Evolutionary conservation across 345 rosid species (phyloP).

Genomic region (Rhizophora mangle): DNA sequence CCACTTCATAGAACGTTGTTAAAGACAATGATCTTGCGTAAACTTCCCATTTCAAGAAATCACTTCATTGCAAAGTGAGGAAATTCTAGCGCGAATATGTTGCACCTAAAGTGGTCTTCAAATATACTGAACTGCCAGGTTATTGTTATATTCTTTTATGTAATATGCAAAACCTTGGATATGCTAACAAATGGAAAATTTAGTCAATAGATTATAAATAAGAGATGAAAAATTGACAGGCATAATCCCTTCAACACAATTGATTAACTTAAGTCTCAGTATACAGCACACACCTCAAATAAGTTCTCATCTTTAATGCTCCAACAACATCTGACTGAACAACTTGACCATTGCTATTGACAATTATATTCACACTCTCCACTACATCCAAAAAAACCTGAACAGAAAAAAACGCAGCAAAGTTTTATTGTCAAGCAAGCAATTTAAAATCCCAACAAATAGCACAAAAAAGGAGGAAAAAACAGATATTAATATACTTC

Average conservation of each 20-base stretch:
- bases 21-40: neutral
- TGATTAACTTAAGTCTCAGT: neutral
- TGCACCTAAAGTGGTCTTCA: neutral
- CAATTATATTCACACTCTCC: conserved; percentile 92
- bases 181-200: neutral
- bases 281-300: conserved; percentile 53
- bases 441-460: conserved; percentile 1
- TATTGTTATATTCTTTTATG: neutral
- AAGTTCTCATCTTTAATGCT: conserved; percentile 96
- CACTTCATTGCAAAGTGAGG: neutral
- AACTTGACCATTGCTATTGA: conserved; percentile 94
- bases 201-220: neutral
- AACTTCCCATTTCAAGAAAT: neutral
- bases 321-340: conserved; percentile 95
- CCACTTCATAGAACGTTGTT: neutral
- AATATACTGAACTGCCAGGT: neutral
- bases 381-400: conserved; percentile 95
- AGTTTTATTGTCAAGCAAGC: conserved; percentile 8
- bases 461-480: neutral
- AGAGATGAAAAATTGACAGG: conserved; percentile 2
- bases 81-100: neutral
- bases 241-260: neutral
- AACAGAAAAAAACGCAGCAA: conserved; percentile 15
- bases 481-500: conserved; percentile 46
- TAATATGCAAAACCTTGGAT: neutral